Base-by-base conservation (phyloP, 257 asterid genomes). In the Handroanthus guayacan region DNA sequence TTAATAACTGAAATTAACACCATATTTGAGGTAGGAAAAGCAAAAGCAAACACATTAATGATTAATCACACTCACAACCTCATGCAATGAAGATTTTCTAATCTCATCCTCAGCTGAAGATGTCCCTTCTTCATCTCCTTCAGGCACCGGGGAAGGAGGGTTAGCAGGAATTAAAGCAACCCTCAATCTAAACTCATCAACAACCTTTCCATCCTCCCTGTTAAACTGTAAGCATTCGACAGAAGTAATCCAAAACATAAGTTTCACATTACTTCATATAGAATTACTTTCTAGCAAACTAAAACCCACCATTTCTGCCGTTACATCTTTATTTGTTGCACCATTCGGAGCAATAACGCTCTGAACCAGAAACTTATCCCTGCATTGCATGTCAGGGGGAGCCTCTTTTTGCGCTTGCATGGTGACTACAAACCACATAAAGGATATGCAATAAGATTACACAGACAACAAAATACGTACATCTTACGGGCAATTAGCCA, bases 81-180 rank as follows among this genome's bases (percentile, higher is more conserved):
- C 96, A 58, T 88, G 54, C 43, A 87, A 64, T 0, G 83, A 52
- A 71, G 92, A 72, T 67, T 52, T 88, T 65, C 68, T 82, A 67
- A 78, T 76, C 77, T 88, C 98, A 71, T 88, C 92, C 65, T 89
- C 96, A 61, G 85, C 78, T 16, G 87, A 84, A 48, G 92, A 86
- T 51, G 91, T 85, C 57, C 89, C 96, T 78, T 92, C 98, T 86
- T 94, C 98, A 16, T 95, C 90, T 74, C 85, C 98, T 92, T 94
- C 97, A 3, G 97, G 97, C 37, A 92, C 97, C 13, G 98, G 95
- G 62, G 98, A 90, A 44, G 98, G 97, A 72, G 94, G 98, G 75
- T 92, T 94, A 14, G 97, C 97, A 4, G 97, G 93, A 77, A 89
- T 81, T 57, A 84, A 92, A 77, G 89, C 81, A 72, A 92, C 98